A percentile compares a stretch with the other conserved stretches of the same genome.
Evolutionary conservation across 2,329 filamentous ascomycete genomes (phyloP).

Genomic region (Nigrospora sphaerica): DNA sequence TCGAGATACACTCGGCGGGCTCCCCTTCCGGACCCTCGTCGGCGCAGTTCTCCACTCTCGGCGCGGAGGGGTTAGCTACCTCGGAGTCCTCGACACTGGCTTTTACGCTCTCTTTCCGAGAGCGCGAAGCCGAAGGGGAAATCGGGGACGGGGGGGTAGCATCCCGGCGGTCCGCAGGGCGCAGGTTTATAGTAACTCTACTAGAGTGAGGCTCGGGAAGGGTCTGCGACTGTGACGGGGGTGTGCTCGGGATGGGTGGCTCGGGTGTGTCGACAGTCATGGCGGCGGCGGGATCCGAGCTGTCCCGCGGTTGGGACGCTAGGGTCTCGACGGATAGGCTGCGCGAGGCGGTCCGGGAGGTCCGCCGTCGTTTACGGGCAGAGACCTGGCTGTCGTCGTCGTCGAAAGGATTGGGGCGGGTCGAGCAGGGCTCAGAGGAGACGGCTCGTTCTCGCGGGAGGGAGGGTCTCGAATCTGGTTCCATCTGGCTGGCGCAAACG

Average conservation of each 20-base stretch:
- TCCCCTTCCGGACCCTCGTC: too few species aligned
- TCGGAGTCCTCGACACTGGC: conserved; percentile 40
- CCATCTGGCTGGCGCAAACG: conserved; percentile 42
- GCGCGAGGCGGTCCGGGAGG: conserved; percentile 48
- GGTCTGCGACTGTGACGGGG: conserved; percentile 26
- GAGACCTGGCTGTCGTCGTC: conserved; percentile 36
- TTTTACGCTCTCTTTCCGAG: conserved; percentile 24
- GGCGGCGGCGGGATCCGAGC: conserved; percentile 23
- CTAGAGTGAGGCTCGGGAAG: conserved; percentile 41
- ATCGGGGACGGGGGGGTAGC: conserved; percentile 34
- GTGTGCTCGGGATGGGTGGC: conserved; percentile 33
- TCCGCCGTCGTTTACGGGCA: conserved; percentile 56
- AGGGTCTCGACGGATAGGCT: conserved; percentile 42
- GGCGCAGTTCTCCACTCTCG: too few species aligned
- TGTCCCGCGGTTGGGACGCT: conserved; percentile 15
- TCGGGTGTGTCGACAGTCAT: conserved; percentile 35
- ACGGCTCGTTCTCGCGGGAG: conserved; percentile 51
- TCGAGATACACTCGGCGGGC: too few species aligned
- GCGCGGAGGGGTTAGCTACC: conserved; percentile 8
- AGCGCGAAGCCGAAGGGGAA: conserved; percentile 27
- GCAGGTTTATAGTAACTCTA: conserved; percentile 54
- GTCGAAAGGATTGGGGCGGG: conserved; percentile 58
- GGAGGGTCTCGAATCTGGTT: conserved; percentile 39
- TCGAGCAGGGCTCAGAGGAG: conserved; percentile 57
- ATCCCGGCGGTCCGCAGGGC: conserved; percentile 32